Evolutionary conservation across 73 alveolate genomes (phyloP), one percentile per base, ranked within the genome.

Genomic region (Effrenium voratum): DNA sequence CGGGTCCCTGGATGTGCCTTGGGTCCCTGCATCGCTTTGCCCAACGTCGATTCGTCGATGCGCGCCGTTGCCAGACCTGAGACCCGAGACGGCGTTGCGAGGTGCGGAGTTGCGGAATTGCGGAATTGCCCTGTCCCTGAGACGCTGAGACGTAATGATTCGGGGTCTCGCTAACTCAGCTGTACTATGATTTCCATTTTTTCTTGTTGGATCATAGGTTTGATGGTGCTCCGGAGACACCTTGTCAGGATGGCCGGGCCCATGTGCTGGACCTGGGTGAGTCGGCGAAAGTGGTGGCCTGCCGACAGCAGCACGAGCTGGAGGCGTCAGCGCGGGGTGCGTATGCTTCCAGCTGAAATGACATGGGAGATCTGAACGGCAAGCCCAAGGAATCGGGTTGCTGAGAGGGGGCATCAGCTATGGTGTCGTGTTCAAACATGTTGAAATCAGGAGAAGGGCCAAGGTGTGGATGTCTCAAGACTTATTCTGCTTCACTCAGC

Each of bases 321-420:
- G 97, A 90, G 68, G 87, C 88, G 55, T 82, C n/a, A n/a, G n/a
- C n/a, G n/a, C 38, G 97, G 97, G 66, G 97, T 41, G 97, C 68
- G 49, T 86, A 90, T 52, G 87, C 46, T 13, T 90, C 97, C 38
- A 34, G 43, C 19, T 47, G 86, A 16, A 76, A 76, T 41, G 40
- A 40, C 36, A 36, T 52, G 16, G 24, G 60, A 15, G 8, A 12
- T 52, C 19, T 12, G 8, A 52, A 12, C 26, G 63, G 63, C 19
- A 8, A 52, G 8, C 19, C 26, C 26, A 19, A 8, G 63, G 19
- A 12, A 12, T 52, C 63, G 19, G 8, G 63, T 12, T 12, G 63
- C 63, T 52, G 26, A 12, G 63, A 19, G 63, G 19, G 19, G 19
- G 8, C 19, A 12, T 52, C 63, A 8, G 8, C 63, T 19, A 52